A percentile compares a stretch with the other conserved stretches of the same genome.
phyloP scores from a whole-genome alignment of 176 grass and related monocot species.

The Zizania latifolia region DNA sequence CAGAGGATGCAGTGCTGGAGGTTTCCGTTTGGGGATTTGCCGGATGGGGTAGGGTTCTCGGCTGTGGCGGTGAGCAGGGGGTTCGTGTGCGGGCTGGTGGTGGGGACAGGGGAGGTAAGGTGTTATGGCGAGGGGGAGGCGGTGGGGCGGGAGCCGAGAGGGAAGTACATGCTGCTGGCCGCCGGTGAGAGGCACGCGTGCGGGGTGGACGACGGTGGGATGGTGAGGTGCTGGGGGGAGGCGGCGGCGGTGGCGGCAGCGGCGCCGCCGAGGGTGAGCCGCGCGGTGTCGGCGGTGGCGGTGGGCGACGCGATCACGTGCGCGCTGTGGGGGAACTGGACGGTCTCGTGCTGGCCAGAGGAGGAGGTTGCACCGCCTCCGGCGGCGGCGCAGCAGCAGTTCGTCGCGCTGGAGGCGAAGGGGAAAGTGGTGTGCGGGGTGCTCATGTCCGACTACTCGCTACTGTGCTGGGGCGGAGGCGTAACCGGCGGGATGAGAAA shows the following conservation, averaged over 20 bases:
- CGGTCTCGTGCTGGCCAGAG: conserved; percentile 52
- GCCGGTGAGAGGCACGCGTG: conserved; percentile 74
- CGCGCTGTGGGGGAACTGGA: conserved; percentile 56
- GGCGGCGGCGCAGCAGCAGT: conserved; percentile 32
- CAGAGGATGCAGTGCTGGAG: conserved; percentile 62
- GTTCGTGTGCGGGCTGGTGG: conserved; percentile 71
- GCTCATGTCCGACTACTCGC: conserved; percentile 72
- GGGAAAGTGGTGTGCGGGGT: conserved; percentile 67
- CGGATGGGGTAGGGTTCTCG: conserved; percentile 24
- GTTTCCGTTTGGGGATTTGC: conserved; percentile 23
- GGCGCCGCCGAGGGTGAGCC: not conserved
- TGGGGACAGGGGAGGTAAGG: conserved; percentile 28
- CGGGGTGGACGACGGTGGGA: conserved; percentile 3
- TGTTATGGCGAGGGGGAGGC: conserved; percentile 42
- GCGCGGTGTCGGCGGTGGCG: conserved; percentile 42
- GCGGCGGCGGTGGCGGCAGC: conserved; percentile 29
- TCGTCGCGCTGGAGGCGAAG: conserved; percentile 64
- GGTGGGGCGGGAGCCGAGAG: conserved; percentile 28
- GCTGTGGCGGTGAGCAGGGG: conserved; percentile 53
- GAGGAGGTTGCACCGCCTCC: conserved; percentile 30
- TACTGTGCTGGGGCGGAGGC: conserved; percentile 69
- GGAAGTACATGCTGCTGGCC: conserved; percentile 42
- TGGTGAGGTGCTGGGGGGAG: conserved; percentile 62
- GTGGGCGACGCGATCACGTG: conserved; percentile 65
- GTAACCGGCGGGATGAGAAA: conserved; percentile 3